phyloP scores from a whole-genome alignment of 306 rosid species.

The Luffa acutangula region DNA sequence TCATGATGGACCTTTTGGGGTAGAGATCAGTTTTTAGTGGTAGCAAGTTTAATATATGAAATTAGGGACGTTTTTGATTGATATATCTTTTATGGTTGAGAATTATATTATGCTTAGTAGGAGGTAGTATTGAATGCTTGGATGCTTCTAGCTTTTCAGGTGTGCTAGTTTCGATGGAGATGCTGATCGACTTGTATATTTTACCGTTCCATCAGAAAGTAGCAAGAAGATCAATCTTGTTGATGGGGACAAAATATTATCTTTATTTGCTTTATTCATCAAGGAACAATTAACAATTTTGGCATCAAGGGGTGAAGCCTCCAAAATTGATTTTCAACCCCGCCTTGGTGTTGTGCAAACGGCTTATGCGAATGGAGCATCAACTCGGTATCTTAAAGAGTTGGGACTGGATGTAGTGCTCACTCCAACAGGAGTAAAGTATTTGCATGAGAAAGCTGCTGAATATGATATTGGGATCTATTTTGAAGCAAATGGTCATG shows the following conservation, averaged over 20 bases:
- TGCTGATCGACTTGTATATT: slow-evolving; percentile 91
- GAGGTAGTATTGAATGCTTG: slow-evolving; percentile 12
- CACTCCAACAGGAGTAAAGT: slow-evolving; percentile 89
- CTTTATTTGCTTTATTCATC: slow-evolving; percentile 68
- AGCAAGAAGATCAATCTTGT: slow-evolving; percentile 50
- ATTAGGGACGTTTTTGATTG: background rate
- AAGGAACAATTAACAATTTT: slow-evolving; percentile 65
- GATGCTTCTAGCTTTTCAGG: slow-evolving; percentile 63
- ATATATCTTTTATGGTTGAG: background rate
- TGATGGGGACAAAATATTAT: slow-evolving; percentile 89
- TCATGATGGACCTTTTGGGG: background rate
- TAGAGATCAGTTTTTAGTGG: background rate
- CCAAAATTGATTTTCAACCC: slow-evolving; percentile 25
- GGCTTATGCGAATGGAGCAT: slow-evolving; percentile 95
- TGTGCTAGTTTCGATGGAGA: slow-evolving; percentile 98
- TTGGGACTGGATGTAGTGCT: slow-evolving; percentile 65
- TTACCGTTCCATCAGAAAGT: slow-evolving; percentile 42
- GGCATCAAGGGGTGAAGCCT: slow-evolving; percentile 21
- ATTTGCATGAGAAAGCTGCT: slow-evolving; percentile 77
- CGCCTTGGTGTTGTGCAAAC: slow-evolving; percentile 77
- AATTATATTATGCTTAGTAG: background rate
- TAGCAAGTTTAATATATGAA: background rate
- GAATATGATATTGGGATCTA: slow-evolving; percentile 78
- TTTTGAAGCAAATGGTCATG: slow-evolving; percentile 99
- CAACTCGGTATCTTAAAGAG: slow-evolving; percentile 62